Base-by-base conservation (phyloP, 1,139 yeast species). In the Kurtzmaniella quercitrusa region DNA sequence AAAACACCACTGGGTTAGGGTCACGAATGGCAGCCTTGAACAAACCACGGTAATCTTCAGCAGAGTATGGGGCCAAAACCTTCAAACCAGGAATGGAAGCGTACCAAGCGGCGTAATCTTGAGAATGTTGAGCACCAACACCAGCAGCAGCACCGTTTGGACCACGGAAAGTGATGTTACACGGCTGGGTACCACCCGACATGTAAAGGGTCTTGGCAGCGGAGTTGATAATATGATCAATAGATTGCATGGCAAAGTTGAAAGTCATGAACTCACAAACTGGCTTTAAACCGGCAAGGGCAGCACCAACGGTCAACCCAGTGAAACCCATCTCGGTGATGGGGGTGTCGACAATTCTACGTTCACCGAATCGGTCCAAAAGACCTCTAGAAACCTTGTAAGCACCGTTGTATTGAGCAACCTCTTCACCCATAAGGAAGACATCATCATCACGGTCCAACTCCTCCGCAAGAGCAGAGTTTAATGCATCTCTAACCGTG, bases 111-210 rank as follows among this genome's bases (percentile, higher is more conserved):
- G 97, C 80, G 68, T 82, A 93, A 71, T 89, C 95, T 74, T 93
- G 99, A 36, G 98, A 93, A 74, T 93, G 99, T 71, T 93, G 99
- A 47, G 99, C 99, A 57, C 82, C 99, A 56, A 93, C 98, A 79
- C 98, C 98, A 40, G 97, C 97, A 56, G 98, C 97, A 41, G 98
- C 96, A 70, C 98, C 99, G 69, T 94, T 94, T 50, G 98, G 98
- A 60, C 98, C 98, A 72, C 98, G 85, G 79, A 94, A 94, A 42
- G 96, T 91, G 61, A 93, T 88, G 70, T 88, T 91, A 76, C 97
- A 91, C 49, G 91, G 91, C 71, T 91, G 97, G 52, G 83, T 86
- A 76, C 99, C 99, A 66, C 99, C 99, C 50, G 97, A 87, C 99
- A 93, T 93, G 75, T 93, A 93, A 70, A 83, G 88, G 40, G 98